Conservation (phyloP, 164 flowering plant species). For the Stephania cephalantha region DNA sequence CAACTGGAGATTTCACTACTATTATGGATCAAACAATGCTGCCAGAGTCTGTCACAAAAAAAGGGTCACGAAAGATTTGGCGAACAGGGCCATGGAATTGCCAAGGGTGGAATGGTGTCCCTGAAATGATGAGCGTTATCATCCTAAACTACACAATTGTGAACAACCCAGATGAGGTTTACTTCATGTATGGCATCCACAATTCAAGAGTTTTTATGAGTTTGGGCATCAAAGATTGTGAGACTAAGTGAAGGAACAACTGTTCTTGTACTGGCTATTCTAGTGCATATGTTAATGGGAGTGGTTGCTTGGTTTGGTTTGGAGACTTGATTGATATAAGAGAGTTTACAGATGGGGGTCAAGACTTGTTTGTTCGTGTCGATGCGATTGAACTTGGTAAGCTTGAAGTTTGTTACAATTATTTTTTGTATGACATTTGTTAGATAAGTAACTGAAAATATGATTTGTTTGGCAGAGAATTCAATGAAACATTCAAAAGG, state of each 20-base stretch:
- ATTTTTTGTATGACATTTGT: too few relatives aligned
- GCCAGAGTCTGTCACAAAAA: slow-evolving; percentile 20
- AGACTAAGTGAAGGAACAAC: neutral
- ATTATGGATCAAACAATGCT: slow-evolving; percentile 19
- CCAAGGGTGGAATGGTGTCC: slow-evolving; percentile 15
- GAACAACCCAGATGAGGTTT: slow-evolving; percentile 7
- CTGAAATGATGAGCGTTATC: slow-evolving; percentile 5
- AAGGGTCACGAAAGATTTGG: slow-evolving; percentile 7
- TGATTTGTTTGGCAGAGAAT: slow-evolving; percentile 1
- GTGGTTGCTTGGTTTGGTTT: neutral
- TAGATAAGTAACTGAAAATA: neutral
- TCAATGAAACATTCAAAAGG: neutral
- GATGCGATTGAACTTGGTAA: slow-evolving; percentile 2
- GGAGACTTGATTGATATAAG: slow-evolving; percentile 7
- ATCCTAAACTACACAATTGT: slow-evolving; percentile 9
- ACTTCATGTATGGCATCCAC: neutral
- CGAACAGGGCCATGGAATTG: slow-evolving; percentile 26
- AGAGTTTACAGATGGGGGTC: neutral
- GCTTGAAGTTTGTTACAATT: too few relatives aligned
- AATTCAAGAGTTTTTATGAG: neutral
- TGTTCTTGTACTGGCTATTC: slow-evolving; percentile 6
- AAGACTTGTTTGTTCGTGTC: neutral
- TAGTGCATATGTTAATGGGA: neutral
- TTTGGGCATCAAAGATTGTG: neutral
- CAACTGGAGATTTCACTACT: slow-evolving; percentile 23